Conservation (phyloP, 2,329 filamentous ascomycete species). For the Clarireedia homoeocarpa region DNA sequence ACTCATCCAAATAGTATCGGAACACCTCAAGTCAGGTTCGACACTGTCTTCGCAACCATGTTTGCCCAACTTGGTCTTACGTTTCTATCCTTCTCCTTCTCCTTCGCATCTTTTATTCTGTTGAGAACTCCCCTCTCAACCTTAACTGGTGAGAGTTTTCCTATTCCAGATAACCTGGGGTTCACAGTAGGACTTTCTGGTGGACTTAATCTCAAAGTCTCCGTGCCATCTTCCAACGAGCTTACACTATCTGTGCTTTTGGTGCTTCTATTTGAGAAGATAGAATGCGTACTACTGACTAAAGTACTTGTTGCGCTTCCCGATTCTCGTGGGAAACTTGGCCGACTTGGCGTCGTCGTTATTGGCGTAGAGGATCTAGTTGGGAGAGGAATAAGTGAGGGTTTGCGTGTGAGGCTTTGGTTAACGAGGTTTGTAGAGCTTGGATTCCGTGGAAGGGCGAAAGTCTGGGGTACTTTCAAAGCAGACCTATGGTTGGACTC, state of each 20-base stretch:
- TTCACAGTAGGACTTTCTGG: slow-evolving; percentile 12
- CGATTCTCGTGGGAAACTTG: slow-evolving; percentile 4
- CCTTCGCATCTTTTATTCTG: background rate
- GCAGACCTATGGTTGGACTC: background rate
- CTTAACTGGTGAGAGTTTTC: background rate
- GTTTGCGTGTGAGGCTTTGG: background rate
- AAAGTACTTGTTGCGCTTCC: slow-evolving; percentile 16
- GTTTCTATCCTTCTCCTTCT: background rate
- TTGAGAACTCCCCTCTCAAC: background rate
- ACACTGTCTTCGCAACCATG: slow-evolving; percentile 6
- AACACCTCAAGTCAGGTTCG: background rate
- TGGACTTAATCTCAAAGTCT: slow-evolving; percentile 8
- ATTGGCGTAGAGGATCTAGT: slow-evolving; percentile 15
- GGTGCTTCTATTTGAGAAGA: slow-evolving; percentile 14
- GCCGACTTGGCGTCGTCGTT: background rate
- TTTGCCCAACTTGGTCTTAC: slow-evolving; percentile 11
- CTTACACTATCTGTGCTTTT: slow-evolving; percentile 14
- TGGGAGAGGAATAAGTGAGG: slow-evolving; percentile 5
- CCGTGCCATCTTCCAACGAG: slow-evolving; percentile 9
- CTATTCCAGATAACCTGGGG: background rate
- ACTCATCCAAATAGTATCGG: background rate
- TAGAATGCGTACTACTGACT: slow-evolving; percentile 14
- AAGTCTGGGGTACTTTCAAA: background rate
- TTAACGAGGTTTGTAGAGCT: slow-evolving; percentile 3
- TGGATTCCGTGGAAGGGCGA: slow-evolving; percentile 3